These are phyloP conservation scores for Olyra latifolia DNA, from an alignment of 176 grass and related monocot genomes.

Conservation along the genomic window DNA sequence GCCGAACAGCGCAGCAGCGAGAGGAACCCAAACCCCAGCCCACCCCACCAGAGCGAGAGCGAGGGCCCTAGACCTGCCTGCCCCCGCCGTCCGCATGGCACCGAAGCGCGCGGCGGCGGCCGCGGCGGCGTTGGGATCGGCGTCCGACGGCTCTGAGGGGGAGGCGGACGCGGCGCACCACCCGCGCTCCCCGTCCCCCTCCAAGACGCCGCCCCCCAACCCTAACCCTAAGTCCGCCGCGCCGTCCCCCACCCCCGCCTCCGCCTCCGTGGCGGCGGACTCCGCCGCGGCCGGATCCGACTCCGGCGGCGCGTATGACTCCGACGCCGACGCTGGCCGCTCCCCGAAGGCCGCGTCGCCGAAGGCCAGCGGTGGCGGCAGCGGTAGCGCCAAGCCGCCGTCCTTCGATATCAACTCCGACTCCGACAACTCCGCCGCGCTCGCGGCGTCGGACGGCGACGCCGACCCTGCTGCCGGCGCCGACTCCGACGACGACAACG, in stretches of 20 bases:
- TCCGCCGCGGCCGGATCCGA: slow-evolving; percentile 43
- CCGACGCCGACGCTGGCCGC: slow-evolving; percentile 32
- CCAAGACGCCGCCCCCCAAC: slow-evolving; percentile 47
- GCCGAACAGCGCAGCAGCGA: slow-evolving; percentile 7
- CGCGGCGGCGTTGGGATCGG: slow-evolving; percentile 28
- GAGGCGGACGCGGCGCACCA: slow-evolving; percentile 20
- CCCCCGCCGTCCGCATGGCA: slow-evolving; percentile 43
- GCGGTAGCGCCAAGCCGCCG: slow-evolving; percentile 26
- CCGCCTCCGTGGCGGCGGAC: slow-evolving; percentile 6
- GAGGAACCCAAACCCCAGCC: background rate
- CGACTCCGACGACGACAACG: slow-evolving; percentile 38
- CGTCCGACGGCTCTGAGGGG: slow-evolving; percentile 45
- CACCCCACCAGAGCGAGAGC: background rate
- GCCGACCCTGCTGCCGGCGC: background rate
- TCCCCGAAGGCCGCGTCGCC: background rate
- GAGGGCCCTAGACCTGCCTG: background rate
- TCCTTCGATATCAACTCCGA: slow-evolving; percentile 32
- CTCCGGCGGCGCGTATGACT: slow-evolving; percentile 41
- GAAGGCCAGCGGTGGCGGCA: background rate
- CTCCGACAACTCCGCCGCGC: slow-evolving; percentile 22
- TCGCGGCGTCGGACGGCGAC: slow-evolving; percentile 33
- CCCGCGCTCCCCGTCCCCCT: slow-evolving; percentile 32
- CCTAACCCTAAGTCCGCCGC: slow-evolving; percentile 38
- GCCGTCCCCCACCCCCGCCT: background rate
- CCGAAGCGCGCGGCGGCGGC: slow-evolving; percentile 51